A percentile compares a stretch with the other conserved stretches of the same genome.
Conservation (phyloP, 1,284 basidiomycete genomes). For the Puccinia triticina region DNA sequence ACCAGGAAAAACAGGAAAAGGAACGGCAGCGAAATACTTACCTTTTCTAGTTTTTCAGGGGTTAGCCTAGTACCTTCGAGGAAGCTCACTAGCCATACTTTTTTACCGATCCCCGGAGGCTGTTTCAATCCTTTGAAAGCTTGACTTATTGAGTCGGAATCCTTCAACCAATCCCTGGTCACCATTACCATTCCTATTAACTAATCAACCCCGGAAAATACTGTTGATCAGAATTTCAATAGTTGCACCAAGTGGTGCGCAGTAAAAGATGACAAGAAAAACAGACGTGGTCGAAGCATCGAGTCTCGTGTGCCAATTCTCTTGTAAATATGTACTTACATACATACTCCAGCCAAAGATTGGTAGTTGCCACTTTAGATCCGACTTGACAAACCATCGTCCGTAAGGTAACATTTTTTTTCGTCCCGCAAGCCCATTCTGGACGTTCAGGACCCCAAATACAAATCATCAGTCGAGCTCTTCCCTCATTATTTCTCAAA, state of each 20-base stretch:
- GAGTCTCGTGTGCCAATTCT: not conserved
- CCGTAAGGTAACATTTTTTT: conserved; percentile 48
- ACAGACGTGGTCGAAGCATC: not conserved
- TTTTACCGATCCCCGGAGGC: conserved; percentile 40
- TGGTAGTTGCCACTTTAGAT: conserved; percentile 43
- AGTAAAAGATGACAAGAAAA: not conserved
- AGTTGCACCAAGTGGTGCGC: no score
- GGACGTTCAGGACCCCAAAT: not conserved
- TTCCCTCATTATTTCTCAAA: not conserved
- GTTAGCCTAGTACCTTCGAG: conserved; percentile 44
- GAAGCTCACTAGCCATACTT: conserved; percentile 46
- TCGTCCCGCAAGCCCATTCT: conserved; percentile 43
- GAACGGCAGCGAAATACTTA: not conserved
- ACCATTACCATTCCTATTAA: conserved; percentile 51
- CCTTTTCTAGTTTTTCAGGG: conserved; percentile 32
- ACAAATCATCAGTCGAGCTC: not conserved
- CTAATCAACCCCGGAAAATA: not conserved
- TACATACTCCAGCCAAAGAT: conserved; percentile 51
- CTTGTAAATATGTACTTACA: conserved; percentile 30
- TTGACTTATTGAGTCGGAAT: conserved; percentile 34
- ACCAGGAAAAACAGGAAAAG: no score
- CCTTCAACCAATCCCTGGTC: conserved; percentile 47
- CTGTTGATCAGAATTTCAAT: not conserved
- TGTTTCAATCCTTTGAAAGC: conserved; percentile 38
- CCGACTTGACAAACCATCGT: conserved; percentile 47